Conservation (phyloP, 257 asterid genomes). For the Penstemon barbatus region DNA sequence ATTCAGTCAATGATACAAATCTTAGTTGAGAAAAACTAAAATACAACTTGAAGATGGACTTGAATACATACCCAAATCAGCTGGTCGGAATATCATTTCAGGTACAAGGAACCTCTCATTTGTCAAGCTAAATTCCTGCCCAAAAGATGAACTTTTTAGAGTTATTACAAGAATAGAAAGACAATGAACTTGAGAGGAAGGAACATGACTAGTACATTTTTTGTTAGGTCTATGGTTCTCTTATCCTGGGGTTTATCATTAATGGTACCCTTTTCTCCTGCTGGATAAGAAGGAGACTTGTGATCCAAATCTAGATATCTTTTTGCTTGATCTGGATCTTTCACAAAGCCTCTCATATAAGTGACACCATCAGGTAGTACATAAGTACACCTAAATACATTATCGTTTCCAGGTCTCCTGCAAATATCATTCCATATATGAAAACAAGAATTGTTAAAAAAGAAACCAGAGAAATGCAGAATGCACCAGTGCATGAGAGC, state of each 20-base stretch:
- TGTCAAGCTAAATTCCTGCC: conserved; percentile 85
- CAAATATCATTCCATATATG: conserved; percentile 25
- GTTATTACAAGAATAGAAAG: conserved; percentile 11
- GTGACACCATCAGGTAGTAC: conserved; percentile 95
- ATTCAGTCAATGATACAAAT: not conserved
- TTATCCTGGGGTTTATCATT: conserved; percentile 41
- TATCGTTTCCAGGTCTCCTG: conserved; percentile 78
- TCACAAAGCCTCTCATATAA: conserved; percentile 71
- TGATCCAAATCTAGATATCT: conserved; percentile 53
- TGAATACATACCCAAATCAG: conserved; percentile 74
- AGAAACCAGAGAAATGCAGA: conserved; percentile 12
- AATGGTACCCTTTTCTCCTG: conserved; percentile 38
- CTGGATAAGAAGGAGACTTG: conserved; percentile 25
- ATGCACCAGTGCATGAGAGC: conserved; percentile 13
- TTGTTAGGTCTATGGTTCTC: conserved; percentile 57
- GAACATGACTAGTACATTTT: conserved; percentile 49
- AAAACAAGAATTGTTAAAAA: conserved; percentile 2
- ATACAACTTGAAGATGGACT: conserved; percentile 17
- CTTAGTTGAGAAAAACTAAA: not conserved
- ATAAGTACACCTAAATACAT: conserved; percentile 71
- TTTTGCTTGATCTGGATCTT: conserved; percentile 69
- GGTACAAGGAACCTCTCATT: conserved; percentile 97
- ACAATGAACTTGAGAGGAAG: conserved; percentile 12
- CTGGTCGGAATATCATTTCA: conserved; percentile 93
- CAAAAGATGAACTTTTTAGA: conserved; percentile 21